Conservation (phyloP, 495 filamentous ascomycete species). For the Thermothielavioides terrestris region DNA sequence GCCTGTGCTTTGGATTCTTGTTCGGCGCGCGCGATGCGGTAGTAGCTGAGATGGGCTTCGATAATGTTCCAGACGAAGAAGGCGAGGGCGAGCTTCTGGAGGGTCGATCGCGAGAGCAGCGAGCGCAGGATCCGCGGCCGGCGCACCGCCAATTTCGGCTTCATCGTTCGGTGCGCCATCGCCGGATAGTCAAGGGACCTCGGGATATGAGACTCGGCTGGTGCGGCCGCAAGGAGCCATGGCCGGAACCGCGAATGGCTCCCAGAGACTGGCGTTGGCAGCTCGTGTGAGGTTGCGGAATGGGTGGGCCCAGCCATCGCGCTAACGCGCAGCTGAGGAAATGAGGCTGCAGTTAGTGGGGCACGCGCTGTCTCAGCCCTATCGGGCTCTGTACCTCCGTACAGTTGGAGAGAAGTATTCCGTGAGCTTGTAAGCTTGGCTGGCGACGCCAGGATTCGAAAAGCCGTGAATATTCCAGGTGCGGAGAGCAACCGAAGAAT, state of each 20-base stretch:
- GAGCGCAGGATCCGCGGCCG: slow-evolving; percentile 18
- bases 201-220: neutral
- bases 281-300: neutral
- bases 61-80: slow-evolving; percentile 22
- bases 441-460: too few relatives aligned
- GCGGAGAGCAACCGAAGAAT: too few relatives aligned
- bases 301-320: neutral
- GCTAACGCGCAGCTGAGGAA: neutral
- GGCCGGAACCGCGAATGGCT: neutral
- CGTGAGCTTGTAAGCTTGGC: too few relatives aligned
- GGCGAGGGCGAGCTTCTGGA: slow-evolving; percentile 17
- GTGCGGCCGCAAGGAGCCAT: neutral
- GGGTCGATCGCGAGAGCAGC: slow-evolving; percentile 17
- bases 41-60: slow-evolving; percentile 25
- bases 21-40: slow-evolving; percentile 21
- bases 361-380: neutral
- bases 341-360: neutral
- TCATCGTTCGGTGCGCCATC: neutral
- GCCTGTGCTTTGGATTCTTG: slow-evolving; percentile 5
- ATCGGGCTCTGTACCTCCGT: too few relatives aligned
- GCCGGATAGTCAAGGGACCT: neutral
- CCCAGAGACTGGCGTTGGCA: neutral
- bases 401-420: too few relatives aligned
- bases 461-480: too few relatives aligned
- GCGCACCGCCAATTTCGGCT: neutral